Percentiles rank a stretch among this genome's conserved stretches.
phyloP scores from a whole-genome alignment of 257 asterid genomes.

The Solanum corneliomulleri region DNA sequence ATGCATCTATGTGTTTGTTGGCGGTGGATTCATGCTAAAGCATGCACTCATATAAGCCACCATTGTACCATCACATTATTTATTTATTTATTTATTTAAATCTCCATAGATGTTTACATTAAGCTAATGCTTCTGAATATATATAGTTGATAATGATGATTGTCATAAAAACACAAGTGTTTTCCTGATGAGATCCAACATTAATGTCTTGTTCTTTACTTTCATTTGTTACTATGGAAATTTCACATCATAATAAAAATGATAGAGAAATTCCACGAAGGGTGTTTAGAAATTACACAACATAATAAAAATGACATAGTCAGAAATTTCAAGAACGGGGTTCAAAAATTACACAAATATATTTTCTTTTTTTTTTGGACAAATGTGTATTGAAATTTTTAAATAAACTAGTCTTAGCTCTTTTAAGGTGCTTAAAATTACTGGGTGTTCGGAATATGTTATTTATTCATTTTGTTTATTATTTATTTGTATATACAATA shows the following conservation, averaged over 20 bases:
- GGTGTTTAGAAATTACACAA: neutral
- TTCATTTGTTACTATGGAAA: neutral
- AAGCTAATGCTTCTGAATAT: neutral
- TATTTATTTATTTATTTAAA: neutral
- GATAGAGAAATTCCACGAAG: accelerated
- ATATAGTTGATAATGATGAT: neutral
- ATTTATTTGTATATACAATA: no score
- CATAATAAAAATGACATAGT: accelerated
- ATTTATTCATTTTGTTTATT: accelerated
- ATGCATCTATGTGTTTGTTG: neutral
- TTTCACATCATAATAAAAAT: no score
- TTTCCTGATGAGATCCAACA: neutral
- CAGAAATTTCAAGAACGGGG: no score
- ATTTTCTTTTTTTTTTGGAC: no score
- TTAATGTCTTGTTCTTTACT: neutral
- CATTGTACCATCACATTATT: neutral
- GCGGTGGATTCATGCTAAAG: neutral
- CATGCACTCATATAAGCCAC: neutral
- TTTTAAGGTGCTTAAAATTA: no score
- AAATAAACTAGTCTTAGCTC: no score
- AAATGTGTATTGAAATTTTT: no score
- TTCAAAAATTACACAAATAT: no score
- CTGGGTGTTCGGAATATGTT: no score
- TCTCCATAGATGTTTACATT: neutral
- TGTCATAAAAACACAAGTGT: neutral